Percentiles rank a stretch among this genome's conserved stretches.
Evolutionary conservation across 2,329 filamentous ascomycete species (phyloP).

Genomic region (Penicillium brasilianum): DNA sequence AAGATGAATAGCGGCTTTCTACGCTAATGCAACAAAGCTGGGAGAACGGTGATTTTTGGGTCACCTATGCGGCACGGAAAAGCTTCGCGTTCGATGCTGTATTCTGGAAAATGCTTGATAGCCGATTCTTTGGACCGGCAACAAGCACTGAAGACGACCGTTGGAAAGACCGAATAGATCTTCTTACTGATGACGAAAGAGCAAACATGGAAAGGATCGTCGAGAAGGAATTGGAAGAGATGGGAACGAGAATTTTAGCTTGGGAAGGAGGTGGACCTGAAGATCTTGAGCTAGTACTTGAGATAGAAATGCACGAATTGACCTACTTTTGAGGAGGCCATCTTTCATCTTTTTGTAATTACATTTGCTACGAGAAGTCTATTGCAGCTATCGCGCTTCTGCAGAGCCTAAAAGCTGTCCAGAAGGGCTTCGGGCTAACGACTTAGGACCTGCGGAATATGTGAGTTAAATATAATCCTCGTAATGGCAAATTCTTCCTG

Average conservation of each 20-base stretch:
- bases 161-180: slow-evolving; percentile 12
- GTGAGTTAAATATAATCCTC: no score
- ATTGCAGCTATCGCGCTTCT: no score
- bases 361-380: no score
- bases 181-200: slow-evolving; percentile 10
- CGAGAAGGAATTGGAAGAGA: slow-evolving; percentile 8
- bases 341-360: no score
- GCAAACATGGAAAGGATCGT: slow-evolving; percentile 10
- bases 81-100: slow-evolving; percentile 14
- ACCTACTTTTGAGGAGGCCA: neutral
- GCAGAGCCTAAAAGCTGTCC: no score
- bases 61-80: slow-evolving; percentile 11
- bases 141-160: neutral
- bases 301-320: neutral
- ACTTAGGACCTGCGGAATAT: no score
- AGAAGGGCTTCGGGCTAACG: no score
- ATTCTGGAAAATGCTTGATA: slow-evolving; percentile 13
- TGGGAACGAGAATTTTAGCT: slow-evolving; percentile 8
- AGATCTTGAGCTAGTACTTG: slow-evolving; percentile 4
- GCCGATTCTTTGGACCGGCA: slow-evolving; percentile 13
- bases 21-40: slow-evolving; percentile 22
- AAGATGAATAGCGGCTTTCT: slow-evolving; percentile 23
- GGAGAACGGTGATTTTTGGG: slow-evolving; percentile 13
- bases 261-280: slow-evolving; percentile 13
- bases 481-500: no score